Conservation (phyloP, 306 rosid species). For the Fragaria iinumae region DNA sequence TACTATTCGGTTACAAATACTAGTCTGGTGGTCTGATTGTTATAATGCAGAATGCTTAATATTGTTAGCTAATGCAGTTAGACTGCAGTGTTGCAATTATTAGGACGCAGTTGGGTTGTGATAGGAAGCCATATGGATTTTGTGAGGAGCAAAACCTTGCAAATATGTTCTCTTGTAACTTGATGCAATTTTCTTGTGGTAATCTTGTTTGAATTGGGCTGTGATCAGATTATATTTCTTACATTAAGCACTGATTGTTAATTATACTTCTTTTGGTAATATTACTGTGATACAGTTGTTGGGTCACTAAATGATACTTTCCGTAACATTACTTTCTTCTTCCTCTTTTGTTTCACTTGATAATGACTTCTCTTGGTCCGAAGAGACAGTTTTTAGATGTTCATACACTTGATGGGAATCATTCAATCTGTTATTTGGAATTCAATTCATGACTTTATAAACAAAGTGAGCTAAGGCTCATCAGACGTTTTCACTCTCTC, state of each 20-base stretch:
- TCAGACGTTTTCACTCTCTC: not conserved
- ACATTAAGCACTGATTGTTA: not conserved
- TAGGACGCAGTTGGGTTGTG: not conserved
- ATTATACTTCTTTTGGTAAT: not conserved
- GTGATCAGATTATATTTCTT: not conserved
- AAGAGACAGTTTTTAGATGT: not conserved
- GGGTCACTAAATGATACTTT: not conserved
- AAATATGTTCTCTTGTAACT: not conserved
- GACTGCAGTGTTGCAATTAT: not conserved
- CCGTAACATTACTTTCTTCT: not conserved
- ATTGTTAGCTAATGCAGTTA: not conserved
- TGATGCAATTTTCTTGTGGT: not conserved
- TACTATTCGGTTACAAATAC: not conserved
- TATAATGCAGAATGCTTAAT: not conserved
- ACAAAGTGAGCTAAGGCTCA: not conserved
- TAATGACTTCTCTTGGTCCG: not conserved
- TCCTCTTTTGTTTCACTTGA: not conserved
- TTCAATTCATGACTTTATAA: not conserved
- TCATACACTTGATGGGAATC: not conserved
- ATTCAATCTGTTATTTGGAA: not conserved
- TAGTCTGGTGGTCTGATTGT: not conserved
- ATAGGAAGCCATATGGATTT: not conserved
- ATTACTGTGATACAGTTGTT: too few species aligned
- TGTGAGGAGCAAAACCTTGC: not conserved
- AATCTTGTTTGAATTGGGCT: not conserved